Percentiles rank a stretch among this genome's conserved stretches.
These are phyloP conservation scores for Viola pubescens DNA, from an alignment of 441 rosid genomes.

Conservation along the genomic window DNA sequence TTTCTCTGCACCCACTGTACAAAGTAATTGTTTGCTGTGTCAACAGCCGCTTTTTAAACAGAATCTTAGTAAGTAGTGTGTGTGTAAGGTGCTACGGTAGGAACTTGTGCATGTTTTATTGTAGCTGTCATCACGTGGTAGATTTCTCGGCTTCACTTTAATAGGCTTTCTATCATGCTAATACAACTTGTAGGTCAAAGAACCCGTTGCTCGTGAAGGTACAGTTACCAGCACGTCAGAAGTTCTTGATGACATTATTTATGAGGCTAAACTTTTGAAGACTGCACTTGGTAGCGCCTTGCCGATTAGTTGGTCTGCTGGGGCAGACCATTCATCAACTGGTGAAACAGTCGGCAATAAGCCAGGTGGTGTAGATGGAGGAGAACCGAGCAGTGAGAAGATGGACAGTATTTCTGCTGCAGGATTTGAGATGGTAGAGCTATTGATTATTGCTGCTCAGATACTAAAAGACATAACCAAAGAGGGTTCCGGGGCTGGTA, in stretches of 20 bases:
- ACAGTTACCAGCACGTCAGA: constrained; percentile 23
- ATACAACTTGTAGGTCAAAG: constrained; percentile 48
- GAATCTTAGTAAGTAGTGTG: neutral
- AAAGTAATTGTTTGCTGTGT: neutral
- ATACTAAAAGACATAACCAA: constrained; percentile 33
- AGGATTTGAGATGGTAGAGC: constrained; percentile 96
- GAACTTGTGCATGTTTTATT: neutral
- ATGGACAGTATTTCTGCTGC: constrained; percentile 77
- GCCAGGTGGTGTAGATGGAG: constrained; percentile 15
- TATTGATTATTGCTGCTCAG: constrained; percentile 70
- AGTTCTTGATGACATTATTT: constrained; percentile 48
- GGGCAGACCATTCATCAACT: constrained; percentile 39
- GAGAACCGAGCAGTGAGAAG: constrained; percentile 39
- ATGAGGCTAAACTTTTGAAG: constrained; percentile 74
- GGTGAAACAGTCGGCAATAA: constrained; percentile 22
- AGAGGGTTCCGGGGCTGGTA: constrained; percentile 15
- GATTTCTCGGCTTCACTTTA: constrained; percentile 7
- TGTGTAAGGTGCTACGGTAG: neutral
- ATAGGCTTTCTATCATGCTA: neutral
- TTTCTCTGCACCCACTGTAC: neutral
- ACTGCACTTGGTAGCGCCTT: constrained; percentile 85
- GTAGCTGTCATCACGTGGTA: neutral
- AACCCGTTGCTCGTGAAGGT: constrained; percentile 30
- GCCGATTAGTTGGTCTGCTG: constrained; percentile 92
- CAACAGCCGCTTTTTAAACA: neutral